Conservation (phyloP, 495 filamentous ascomycete species). For the Penicillium mononematosum region DNA sequence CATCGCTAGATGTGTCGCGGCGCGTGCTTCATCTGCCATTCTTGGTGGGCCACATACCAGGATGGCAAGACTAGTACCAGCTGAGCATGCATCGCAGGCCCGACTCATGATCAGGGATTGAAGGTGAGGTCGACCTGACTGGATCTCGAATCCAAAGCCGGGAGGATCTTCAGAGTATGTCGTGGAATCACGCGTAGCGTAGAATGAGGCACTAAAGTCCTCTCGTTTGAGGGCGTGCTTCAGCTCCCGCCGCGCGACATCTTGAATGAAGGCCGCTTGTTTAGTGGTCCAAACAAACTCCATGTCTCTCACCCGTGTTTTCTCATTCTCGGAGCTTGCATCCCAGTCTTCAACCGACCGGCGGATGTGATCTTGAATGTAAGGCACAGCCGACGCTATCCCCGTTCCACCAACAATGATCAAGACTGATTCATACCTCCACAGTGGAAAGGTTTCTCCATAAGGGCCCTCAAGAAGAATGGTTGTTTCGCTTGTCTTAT, state of each 20-base stretch:
- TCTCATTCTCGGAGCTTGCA: slow-evolving; percentile 7
- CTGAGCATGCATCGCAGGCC: slow-evolving; percentile 28
- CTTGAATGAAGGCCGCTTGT: slow-evolving; percentile 35
- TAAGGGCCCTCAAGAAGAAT: slow-evolving; percentile 62
- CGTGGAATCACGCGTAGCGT: slow-evolving; percentile 23
- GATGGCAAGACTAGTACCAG: slow-evolving; percentile 35
- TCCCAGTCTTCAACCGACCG: slow-evolving; percentile 17
- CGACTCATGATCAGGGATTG: slow-evolving; percentile 32
- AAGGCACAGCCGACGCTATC: slow-evolving; percentile 54
- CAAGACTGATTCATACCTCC: slow-evolving; percentile 51
- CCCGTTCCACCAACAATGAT: slow-evolving; percentile 62
- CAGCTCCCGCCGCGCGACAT: slow-evolving; percentile 34
- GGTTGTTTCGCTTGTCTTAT: slow-evolving; percentile 16
- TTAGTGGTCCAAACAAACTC: slow-evolving; percentile 45
- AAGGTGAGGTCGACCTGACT: slow-evolving; percentile 33
- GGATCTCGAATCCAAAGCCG: slow-evolving; percentile 24
- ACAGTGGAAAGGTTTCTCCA: slow-evolving; percentile 48
- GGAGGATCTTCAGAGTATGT: slow-evolving; percentile 1
- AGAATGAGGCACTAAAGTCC: slow-evolving; percentile 41
- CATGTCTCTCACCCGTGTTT: slow-evolving; percentile 28
- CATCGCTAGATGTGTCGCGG: slow-evolving; percentile 39
- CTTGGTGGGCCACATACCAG: slow-evolving; percentile 50
- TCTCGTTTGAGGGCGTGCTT: slow-evolving; percentile 25
- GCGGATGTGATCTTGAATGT: slow-evolving; percentile 44
- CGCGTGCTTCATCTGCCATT: slow-evolving; percentile 51